Conservation (phyloP, 257 asterid genomes). For the Capsicum pubescens region DNA sequence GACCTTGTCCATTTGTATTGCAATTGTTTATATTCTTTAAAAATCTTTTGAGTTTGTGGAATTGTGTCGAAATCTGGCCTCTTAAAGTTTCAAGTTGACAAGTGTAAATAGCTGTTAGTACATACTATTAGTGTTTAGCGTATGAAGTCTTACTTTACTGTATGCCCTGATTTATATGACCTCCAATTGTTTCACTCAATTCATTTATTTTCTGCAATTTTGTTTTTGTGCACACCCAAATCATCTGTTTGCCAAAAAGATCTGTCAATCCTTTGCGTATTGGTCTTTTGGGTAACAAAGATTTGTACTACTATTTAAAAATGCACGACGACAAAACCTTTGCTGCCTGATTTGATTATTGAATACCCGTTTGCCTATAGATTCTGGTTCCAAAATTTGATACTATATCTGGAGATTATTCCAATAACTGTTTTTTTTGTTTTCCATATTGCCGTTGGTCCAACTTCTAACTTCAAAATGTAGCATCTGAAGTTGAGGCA, state of each 20-base stretch:
- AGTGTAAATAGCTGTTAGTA: slow-evolving; percentile 5
- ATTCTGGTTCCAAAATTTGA: no score
- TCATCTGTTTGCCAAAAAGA: background rate
- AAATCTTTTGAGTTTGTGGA: background rate
- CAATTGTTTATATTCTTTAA: background rate
- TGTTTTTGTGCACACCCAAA: background rate
- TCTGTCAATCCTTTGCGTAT: background rate
- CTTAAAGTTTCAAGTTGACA: background rate
- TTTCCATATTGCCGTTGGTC: no score
- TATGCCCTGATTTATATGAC: background rate
- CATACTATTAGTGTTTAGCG: background rate
- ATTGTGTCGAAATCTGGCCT: background rate
- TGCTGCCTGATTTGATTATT: background rate
- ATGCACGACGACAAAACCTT: background rate
- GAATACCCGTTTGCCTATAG: background rate
- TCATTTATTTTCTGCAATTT: slow-evolving; percentile 19
- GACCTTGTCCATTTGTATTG: background rate
- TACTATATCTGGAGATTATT: background rate
- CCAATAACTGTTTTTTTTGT: background rate
- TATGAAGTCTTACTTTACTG: background rate
- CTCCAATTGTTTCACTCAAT: background rate
- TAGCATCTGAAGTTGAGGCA: no score
- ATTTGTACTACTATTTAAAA: background rate
- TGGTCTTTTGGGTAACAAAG: background rate
- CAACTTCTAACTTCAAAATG: background rate